These are phyloP conservation scores for Gamarada debralockiae DNA, from an alignment of 495 filamentous ascomycete genomes.

Conservation along the genomic window DNA sequence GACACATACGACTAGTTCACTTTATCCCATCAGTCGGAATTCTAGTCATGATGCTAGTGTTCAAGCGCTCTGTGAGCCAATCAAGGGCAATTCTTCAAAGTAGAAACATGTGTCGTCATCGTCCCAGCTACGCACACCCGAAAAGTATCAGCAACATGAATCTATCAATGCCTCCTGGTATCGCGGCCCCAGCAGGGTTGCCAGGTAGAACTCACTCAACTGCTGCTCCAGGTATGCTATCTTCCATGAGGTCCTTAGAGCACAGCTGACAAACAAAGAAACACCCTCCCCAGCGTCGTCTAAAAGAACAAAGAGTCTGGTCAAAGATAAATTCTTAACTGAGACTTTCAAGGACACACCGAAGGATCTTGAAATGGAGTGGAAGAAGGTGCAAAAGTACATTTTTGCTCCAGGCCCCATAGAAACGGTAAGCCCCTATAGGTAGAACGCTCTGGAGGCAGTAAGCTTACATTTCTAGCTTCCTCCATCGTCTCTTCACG, in stretches of 20 bases:
- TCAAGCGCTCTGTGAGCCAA: no score
- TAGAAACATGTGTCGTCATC: no score
- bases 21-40: neutral
- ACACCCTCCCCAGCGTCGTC: neutral
- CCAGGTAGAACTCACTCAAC: no score
- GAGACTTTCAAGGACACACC: neutral
- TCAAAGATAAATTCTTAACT: neutral
- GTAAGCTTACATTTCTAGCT: slow-evolving; percentile 7
- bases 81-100: no score
- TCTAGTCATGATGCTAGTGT: neutral
- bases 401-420: neutral
- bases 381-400: neutral
- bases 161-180: neutral
- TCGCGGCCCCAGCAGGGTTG: no score
- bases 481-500: neutral
- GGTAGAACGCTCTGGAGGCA: neutral
- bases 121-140: neutral
- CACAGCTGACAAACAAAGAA: neutral
- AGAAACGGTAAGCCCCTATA: neutral
- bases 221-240: neutral
- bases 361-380: neutral
- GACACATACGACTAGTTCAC: neutral
- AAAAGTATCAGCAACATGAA: neutral
- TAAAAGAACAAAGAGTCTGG: neutral
- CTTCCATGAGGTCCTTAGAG: neutral